Base-by-base conservation (phyloP, 2,329 filamentous ascomycete species). In the Sporothrix mexicana region DNA sequence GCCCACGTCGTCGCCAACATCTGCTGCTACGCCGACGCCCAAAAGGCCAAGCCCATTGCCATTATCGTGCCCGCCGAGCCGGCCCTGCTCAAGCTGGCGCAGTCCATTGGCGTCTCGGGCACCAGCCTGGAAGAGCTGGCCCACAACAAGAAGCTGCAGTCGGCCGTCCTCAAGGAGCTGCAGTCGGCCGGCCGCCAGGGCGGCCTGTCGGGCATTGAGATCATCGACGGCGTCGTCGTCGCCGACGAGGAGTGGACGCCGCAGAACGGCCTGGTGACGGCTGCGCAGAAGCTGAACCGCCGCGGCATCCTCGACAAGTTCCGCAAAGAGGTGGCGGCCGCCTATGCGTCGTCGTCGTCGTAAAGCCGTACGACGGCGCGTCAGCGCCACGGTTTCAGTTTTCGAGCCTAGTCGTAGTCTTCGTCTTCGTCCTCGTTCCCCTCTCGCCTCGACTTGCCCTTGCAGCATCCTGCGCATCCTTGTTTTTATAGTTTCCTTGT, bases 201-300 rank as follows among this genome's bases (percentile, higher is more conserved):
- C 71, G 90, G 91, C 13, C 83, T 93, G 25, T 84, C 86, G 1
- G 87, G 88, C 17, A 92, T 92, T 73, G 91, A 93, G 82, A 89
- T 92, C 72, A 89, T 93, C 74, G 89, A 92, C 74, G 91, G 91
- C 74, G 89, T 93, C 13, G 91, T 92, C 1, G 78, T 93, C 76
- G 88, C 89, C 0, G 90, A 92, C 75, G 91, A 93, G 81, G 91
- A 93, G 80, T 93, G 91, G 91, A 93, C 90, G 10, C 89, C 91
- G 61, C 89, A 92, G 76, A 93, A 92, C 78, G 90, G 86, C 72
- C 85, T 90, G 72, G 87, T 91, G 72, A 92, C 91, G 66, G 90
- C 91, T 12, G 91, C 91, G 2, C 91, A 93, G 81, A 93, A 93
- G 79, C 84, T 93, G 68, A 91, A 93, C 83, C 87, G 91, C 77